Percentiles rank a stretch among this genome's conserved stretches.
Conservation (phyloP, 345 rosid species). For the Brassica juncea region DNA sequence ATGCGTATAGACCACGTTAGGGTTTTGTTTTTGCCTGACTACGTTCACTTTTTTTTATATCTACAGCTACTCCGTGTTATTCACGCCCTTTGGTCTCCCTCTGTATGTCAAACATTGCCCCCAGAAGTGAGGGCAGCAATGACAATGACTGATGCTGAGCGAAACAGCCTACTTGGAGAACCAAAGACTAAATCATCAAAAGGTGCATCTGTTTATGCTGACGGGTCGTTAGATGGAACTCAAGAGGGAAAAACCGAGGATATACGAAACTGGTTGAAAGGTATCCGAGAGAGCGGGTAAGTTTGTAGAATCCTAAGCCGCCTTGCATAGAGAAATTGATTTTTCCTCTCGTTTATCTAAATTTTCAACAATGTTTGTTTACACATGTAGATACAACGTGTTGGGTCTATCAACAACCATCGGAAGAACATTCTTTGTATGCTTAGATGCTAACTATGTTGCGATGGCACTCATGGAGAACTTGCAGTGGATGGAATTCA, state of each 20-base stretch:
- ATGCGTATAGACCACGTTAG: conserved; percentile 10
- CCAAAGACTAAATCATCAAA: conserved; percentile 63
- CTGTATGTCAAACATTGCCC: conserved; percentile 61
- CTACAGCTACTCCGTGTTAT: conserved; percentile 78
- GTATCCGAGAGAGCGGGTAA: conserved; percentile 95
- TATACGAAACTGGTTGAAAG: conserved; percentile 89
- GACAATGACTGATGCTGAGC: conserved; percentile 73
- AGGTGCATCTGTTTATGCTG: conserved; percentile 50
- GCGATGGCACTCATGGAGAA: conserved; percentile 76
- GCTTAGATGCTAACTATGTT: conserved; percentile 58
- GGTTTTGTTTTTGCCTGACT: background rate
- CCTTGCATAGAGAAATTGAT: background rate
- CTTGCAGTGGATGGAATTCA: conserved; percentile 83
- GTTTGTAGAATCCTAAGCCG: conserved; percentile 34
- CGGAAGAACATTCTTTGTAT: conserved; percentile 72
- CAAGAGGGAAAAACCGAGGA: conserved; percentile 69
- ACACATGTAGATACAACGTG: conserved; percentile 70
- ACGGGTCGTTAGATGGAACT: conserved; percentile 60
- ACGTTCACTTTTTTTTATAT: conserved; percentile 19
- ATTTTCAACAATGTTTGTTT: conserved; percentile 9
- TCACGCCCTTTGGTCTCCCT: conserved; percentile 89
- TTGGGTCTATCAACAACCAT: conserved; percentile 76
- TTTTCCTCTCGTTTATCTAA: conserved; percentile 19
- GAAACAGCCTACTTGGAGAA: conserved; percentile 69
- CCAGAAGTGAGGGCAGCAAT: conserved; percentile 77